These are phyloP conservation scores for Liriodendron chinense DNA, from an alignment of 164 flowering plant species.

Conservation along the genomic window DNA sequence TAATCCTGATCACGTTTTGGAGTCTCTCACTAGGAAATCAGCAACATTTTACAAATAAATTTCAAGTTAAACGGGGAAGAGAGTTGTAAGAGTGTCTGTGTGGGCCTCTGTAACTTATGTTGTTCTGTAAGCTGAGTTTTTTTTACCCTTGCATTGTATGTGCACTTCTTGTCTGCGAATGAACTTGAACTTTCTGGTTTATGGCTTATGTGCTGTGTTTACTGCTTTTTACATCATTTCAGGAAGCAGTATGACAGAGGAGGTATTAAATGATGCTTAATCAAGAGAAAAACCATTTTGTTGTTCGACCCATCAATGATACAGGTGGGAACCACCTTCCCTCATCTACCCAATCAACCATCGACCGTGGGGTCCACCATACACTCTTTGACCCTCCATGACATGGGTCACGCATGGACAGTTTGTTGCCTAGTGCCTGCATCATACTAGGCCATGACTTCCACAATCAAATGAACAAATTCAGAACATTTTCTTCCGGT, in stretches of 20 bases:
- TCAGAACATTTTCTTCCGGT: neutral
- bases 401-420: neutral
- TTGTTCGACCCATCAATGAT: too few species aligned
- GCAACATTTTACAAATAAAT: neutral
- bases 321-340: too few species aligned
- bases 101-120: neutral
- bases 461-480: neutral
- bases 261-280: too few species aligned
- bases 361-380: too few species aligned
- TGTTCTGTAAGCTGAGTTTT: too few species aligned
- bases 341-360: too few species aligned
- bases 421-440: neutral
- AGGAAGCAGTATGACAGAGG: neutral
- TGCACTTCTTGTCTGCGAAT: neutral
- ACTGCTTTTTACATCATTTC: neutral
- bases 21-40: neutral
- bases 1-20: slow-evolving; percentile 3
- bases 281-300: too few species aligned
- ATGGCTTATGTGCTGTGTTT: neutral
- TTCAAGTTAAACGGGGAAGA: neutral
- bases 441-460: neutral
- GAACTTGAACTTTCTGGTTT: neutral
- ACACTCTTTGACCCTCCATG: too few species aligned
- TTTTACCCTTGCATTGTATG: neutral
- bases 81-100: neutral